These are phyloP conservation scores for Tylopilus plumbeoviolaceoides DNA, from an alignment of 768 basidiomycete species.

Conservation along the genomic window DNA sequence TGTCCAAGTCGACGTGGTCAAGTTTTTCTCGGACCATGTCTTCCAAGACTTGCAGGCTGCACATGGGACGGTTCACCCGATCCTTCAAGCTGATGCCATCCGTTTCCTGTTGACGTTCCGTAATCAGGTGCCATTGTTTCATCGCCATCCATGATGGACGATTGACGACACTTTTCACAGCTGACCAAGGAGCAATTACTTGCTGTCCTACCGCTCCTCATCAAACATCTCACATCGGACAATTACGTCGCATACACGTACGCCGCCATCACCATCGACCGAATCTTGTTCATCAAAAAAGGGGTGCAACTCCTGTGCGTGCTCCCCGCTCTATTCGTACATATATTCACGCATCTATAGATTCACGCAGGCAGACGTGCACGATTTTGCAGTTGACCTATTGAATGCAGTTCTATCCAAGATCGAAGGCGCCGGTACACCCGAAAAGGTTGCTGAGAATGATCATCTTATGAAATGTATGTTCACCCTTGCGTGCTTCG, in stretches of 20 bases:
- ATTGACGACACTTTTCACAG: slow-evolving; percentile 34
- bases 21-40: slow-evolving; percentile 92
- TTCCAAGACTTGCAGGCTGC: slow-evolving; percentile 79
- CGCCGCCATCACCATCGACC: slow-evolving; percentile 97
- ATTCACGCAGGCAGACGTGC: slow-evolving; percentile 84
- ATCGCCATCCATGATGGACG: neutral
- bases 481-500: slow-evolving; percentile 17
- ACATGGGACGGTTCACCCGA: slow-evolving; percentile 70
- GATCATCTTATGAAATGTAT: slow-evolving; percentile 97
- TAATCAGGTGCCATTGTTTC: slow-evolving; percentile 61
- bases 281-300: slow-evolving; percentile 87
- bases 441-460: slow-evolving; percentile 95
- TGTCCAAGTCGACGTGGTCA: slow-evolving; percentile 87
- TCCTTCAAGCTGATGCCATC: slow-evolving; percentile 94
- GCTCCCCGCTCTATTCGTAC: neutral
- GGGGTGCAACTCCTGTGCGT: slow-evolving; percentile 69
- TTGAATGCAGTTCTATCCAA: slow-evolving; percentile 69
- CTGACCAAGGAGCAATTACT: slow-evolving; percentile 92
- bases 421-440: slow-evolving; percentile 72
- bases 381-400: slow-evolving; percentile 73
- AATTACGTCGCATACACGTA: slow-evolving; percentile 96
- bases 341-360: slow-evolving; percentile 35
- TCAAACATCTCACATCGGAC: slow-evolving; percentile 72
- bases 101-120: slow-evolving; percentile 93
- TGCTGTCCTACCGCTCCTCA: slow-evolving; percentile 83